Evolutionary conservation across 345 rosid genomes (phyloP), one percentile per base, ranked within the genome.

Genomic region (Atalantia buxifolia): DNA sequence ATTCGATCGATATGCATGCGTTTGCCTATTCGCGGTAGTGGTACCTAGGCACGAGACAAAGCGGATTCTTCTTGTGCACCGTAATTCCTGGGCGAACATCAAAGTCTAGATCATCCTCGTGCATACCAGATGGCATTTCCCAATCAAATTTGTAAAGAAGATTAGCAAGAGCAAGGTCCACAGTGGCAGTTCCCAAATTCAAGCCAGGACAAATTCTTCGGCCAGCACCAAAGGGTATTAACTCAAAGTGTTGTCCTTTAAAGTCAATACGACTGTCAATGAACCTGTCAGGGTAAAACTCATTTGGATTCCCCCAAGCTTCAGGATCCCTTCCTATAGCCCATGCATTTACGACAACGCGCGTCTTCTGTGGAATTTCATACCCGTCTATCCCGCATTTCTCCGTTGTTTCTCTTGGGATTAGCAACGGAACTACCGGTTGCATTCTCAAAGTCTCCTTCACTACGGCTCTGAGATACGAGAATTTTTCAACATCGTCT

Each of bases 381-480:
- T 66, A 76, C 10, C 72, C 19, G 6, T 69, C 48, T 14, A 84
- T 8, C 0, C 1, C 59, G 65, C 85, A 82, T 1, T 61, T 9
- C 28, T 60, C 25, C 0, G 60, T 73, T 33, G 83, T 48, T 73
- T 79, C 83, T 71, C 86, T 74, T 10, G 86, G 85, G 10, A 83
- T 2, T 42, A 42, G 48, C 12, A 86, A 48, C 16, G 82, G 87
- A 57, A 1, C 78, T 14, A 66, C 16, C 8, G 84, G 87, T 28
- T 84, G 68, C 57, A 84, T 31, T 65, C 89, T 80, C 80, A 77
- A 66, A 61, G 86, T 77, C 80, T 86, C 90, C 75, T 86, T 87
- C 22, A 86, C 81, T 25, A 86, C 83, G 3, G 92, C 89, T 63
- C 77, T 85, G n/a, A 89, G 77, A 77, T 87, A 87, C 0, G 82